These are phyloP conservation scores for Kuraishia ogatae DNA, from an alignment of 805 yeast species.

Conservation along the genomic window DNA sequence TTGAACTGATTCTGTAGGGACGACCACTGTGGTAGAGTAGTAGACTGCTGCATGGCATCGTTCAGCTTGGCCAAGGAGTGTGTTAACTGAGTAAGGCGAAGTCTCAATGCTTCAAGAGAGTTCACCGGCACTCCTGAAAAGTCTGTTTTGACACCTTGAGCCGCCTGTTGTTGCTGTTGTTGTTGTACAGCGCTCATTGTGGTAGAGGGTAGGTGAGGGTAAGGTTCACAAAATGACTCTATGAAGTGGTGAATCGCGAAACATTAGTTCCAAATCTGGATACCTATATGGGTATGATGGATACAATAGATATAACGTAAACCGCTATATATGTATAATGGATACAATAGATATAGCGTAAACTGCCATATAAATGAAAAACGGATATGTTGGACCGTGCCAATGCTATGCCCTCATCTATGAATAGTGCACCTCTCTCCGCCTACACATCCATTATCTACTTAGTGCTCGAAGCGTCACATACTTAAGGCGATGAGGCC, in stretches of 20 bases:
- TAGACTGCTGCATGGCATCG: conserved; percentile 37
- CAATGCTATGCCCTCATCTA: too few species aligned
- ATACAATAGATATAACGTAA: too few species aligned
- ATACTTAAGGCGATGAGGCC: neutral
- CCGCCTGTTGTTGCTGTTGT: neutral
- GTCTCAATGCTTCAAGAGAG: conserved; percentile 53
- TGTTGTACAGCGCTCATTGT: neutral
- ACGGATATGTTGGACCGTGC: too few species aligned
- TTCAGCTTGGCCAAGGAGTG: conserved; percentile 52
- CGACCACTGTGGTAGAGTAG: conserved; percentile 40
- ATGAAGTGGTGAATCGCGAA: too few species aligned
- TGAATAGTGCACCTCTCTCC: neutral
- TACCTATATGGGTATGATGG: too few species aligned
- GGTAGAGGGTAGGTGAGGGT: too few species aligned
- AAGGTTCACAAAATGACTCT: too few species aligned
- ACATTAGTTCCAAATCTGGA: too few species aligned
- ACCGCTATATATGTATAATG: too few species aligned
- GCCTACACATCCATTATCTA: neutral
- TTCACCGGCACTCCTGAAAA: conserved; percentile 42
- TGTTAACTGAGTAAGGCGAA: conserved; percentile 52
- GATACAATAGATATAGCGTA: too few species aligned
- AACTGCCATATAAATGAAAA: too few species aligned
- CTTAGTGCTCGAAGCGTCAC: neutral
- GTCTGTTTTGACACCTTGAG: conserved; percentile 3
- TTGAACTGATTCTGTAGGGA: conserved; percentile 79